phyloP scores from a whole-genome alignment of 345 rosid species.

The Tarenaya hassleriana region DNA sequence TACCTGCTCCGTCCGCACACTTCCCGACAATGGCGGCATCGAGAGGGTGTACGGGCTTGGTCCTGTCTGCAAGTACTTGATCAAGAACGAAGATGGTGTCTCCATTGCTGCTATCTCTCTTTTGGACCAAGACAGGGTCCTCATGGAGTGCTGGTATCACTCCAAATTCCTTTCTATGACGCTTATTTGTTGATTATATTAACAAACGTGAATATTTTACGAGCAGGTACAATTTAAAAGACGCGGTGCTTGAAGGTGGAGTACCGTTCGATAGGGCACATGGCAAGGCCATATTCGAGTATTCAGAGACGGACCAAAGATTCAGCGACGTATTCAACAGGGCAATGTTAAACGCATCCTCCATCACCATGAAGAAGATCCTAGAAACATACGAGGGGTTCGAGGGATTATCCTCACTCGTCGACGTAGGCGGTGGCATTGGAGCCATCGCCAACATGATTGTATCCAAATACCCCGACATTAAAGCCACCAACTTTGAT shows the following conservation, averaged over 20 bases:
- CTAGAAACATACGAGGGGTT: slow-evolving; percentile 64
- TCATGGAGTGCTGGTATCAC: slow-evolving; percentile 87
- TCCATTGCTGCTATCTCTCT: slow-evolving; percentile 56
- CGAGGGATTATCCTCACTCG: slow-evolving; percentile 46
- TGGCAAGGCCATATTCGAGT: slow-evolving; percentile 67
- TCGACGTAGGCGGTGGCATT: slow-evolving; percentile 80
- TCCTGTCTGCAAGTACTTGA: slow-evolving; percentile 75
- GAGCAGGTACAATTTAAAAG: slow-evolving; percentile 66
- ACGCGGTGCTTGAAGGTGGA: too few relatives aligned
- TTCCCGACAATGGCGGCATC: slow-evolving; percentile 34
- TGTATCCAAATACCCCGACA: slow-evolving; percentile 49
- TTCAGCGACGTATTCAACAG: slow-evolving; percentile 64
- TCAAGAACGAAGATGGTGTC: slow-evolving; percentile 76
- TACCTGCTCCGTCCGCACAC: slow-evolving; percentile 37
- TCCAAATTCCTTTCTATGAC: too few relatives aligned
- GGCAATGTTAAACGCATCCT: slow-evolving; percentile 66
- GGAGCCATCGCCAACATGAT: slow-evolving; percentile 65
- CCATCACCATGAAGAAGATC: slow-evolving; percentile 57
- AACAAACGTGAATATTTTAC: too few relatives aligned
- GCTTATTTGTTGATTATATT: too few relatives aligned
- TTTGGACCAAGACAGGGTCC: slow-evolving; percentile 84
- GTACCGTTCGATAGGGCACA: slow-evolving; percentile 63
- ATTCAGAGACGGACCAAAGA: slow-evolving; percentile 55
- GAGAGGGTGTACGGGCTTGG: slow-evolving; percentile 66
- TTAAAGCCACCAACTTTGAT: slow-evolving; percentile 71